Conservation (phyloP, 148 eudicot species). For the Mesembryanthemum crystallinum region DNA sequence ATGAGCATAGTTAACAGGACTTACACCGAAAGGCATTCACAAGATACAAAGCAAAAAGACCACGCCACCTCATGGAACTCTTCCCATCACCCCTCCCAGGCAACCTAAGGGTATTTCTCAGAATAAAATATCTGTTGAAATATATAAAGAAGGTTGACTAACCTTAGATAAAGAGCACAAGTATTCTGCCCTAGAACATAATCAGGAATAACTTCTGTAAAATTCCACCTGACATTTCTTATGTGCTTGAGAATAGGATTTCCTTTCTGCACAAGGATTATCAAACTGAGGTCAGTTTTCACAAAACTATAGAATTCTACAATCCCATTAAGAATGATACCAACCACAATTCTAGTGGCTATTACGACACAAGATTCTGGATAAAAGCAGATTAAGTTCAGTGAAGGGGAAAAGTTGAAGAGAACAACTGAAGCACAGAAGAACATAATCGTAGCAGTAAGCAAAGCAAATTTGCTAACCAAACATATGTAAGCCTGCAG, state of each 20-base stretch:
- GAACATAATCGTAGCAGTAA: neutral
- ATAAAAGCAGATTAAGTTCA: neutral
- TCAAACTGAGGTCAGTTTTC: conserved; percentile 1
- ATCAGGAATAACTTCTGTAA: conserved; percentile 77
- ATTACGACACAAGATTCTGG: neutral
- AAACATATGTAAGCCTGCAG: neutral
- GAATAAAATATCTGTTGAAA: neutral
- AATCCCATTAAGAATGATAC: neutral
- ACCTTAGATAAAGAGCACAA: conserved; percentile 92
- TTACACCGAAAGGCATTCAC: neutral
- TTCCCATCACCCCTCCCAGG: neutral
- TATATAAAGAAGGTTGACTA: conserved; percentile 16
- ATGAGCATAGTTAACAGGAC: neutral
- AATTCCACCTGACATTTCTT: conserved; percentile 90
- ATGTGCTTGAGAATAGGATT: conserved; percentile 90
- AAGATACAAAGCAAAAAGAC: conserved; percentile 1
- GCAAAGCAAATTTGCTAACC: neutral
- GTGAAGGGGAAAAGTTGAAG: neutral
- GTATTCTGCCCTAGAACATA: conserved; percentile 72
- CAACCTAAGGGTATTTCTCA: neutral
- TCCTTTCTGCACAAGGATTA: conserved; percentile 70
- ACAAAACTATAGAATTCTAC: neutral
- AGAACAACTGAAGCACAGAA: neutral
- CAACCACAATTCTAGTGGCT: neutral
- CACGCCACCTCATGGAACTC: neutral